Percentiles rank a stretch among this genome's conserved stretches.
Evolutionary conservation across 352 stramenopile genomes (phyloP).

Genomic region (Elongisporangium senticosum): DNA sequence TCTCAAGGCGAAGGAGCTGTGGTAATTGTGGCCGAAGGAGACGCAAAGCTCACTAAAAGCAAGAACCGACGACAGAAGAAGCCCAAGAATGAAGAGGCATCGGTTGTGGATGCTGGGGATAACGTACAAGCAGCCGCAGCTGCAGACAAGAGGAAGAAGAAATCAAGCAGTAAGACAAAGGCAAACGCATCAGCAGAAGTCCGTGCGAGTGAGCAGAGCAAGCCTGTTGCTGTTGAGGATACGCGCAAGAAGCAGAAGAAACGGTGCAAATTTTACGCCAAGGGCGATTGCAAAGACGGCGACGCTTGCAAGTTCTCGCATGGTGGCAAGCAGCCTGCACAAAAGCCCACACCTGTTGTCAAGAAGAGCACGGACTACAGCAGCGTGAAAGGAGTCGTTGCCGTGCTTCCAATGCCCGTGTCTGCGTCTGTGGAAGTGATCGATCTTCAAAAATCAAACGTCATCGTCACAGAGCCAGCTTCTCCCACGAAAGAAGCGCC

Average conservation of each 20-base stretch:
- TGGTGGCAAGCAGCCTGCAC: slow-evolving; percentile 14
- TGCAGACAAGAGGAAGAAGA: slow-evolving; percentile 1
- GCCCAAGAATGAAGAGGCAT: slow-evolving; percentile 6
- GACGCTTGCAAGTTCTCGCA: slow-evolving; percentile 68
- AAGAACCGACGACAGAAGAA: slow-evolving; percentile 4
- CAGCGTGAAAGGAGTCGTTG: background rate
- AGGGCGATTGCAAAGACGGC: slow-evolving; percentile 39
- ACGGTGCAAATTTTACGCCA: slow-evolving; percentile 48
- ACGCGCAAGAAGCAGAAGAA: slow-evolving; percentile 18
- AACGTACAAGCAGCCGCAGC: slow-evolving; percentile 1
- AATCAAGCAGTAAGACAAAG: background rate
- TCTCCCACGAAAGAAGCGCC: slow-evolving; percentile 2
- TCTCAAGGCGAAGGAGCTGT: background rate
- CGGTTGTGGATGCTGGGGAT: slow-evolving; percentile 2
- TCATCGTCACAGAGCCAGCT: background rate
- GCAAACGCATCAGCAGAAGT: background rate
- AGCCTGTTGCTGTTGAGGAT: background rate
- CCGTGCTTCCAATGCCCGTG: background rate
- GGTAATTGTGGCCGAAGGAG: background rate
- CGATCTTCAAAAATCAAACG: slow-evolving; percentile 2
- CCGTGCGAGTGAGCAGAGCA: no score
- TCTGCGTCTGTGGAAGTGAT: slow-evolving; percentile 4
- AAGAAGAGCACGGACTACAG: slow-evolving; percentile 4
- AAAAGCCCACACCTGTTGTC: slow-evolving; percentile 2
- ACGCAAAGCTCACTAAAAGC: background rate